Evolutionary conservation across 2,329 filamentous ascomycete genomes (phyloP).

Genomic region (Neonectria hederae): DNA sequence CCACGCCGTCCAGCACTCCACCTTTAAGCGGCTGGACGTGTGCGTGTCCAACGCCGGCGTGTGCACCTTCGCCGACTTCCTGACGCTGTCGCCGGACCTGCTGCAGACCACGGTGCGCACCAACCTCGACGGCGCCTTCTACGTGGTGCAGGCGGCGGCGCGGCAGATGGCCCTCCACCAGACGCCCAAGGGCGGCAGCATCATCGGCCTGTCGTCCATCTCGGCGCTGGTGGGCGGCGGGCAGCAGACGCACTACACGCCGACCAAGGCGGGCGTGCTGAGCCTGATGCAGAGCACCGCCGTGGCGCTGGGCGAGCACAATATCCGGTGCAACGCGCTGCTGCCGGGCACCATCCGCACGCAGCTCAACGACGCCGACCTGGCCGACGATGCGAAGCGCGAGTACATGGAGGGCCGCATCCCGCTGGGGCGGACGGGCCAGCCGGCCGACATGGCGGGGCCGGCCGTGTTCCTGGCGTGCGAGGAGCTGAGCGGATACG

Average conservation of each 20-base stretch:
- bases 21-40: constrained; percentile 71
- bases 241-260: constrained; percentile 84
- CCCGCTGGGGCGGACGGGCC: constrained; percentile 78
- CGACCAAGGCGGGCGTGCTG: constrained; percentile 84
- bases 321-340: constrained; percentile 84
- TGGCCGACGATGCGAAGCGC: constrained; percentile 77
- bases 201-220: constrained; percentile 80
- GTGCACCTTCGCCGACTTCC: constrained; percentile 87
- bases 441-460: constrained; percentile 78
- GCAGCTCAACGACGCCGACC: constrained; percentile 84
- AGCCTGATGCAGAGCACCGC: constrained; percentile 86
- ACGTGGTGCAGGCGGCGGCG: constrained; percentile 84
- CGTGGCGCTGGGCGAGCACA: constrained; percentile 78
- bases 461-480: constrained; percentile 87
- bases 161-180: constrained; percentile 77
- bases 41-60: constrained; percentile 91
- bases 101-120: constrained; percentile 77
- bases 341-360: constrained; percentile 86
- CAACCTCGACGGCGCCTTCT: constrained; percentile 90
- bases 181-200: constrained; percentile 75
- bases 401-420: constrained; percentile 84
- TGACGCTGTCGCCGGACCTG: constrained; percentile 76
- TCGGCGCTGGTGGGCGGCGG: constrained; percentile 81
- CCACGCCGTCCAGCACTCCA: constrained; percentile 68
- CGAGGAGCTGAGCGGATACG: constrained; percentile 80